These are phyloP conservation scores for Cyberlindnera amylophila DNA, from an alignment of 805 yeast species.

Conservation along the genomic window DNA sequence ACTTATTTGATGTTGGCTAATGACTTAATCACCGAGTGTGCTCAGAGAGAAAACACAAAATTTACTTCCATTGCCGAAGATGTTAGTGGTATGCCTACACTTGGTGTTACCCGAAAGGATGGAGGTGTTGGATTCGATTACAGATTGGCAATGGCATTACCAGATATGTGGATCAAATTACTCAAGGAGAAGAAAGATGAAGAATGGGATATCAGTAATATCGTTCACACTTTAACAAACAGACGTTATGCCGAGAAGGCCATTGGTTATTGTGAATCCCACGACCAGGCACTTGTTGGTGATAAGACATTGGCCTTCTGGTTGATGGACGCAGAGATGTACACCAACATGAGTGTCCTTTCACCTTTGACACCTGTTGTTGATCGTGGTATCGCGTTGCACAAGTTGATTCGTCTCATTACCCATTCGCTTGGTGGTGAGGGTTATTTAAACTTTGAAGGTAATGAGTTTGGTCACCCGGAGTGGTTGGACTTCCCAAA, in stretches of 20 bases:
- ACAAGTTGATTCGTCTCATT: constrained; percentile 82
- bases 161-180: constrained; percentile 98
- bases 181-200: constrained; percentile 82
- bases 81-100: constrained; percentile 95
- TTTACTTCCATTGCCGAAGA: constrained; percentile 90
- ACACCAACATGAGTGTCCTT: constrained; percentile 84
- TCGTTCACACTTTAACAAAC: constrained; percentile 79
- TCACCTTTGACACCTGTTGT: constrained; percentile 71
- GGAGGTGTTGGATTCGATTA: constrained; percentile 97
- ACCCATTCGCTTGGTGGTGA: constrained; percentile 96
- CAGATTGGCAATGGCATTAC: constrained; percentile 93
- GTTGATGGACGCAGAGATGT: constrained; percentile 98
- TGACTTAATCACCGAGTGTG: constrained; percentile 57
- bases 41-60: constrained; percentile 38
- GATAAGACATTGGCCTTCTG: constrained; percentile 96
- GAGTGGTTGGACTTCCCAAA: constrained; percentile 99
- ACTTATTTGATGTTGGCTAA: constrained; percentile 90
- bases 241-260: constrained; percentile 86
- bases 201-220: constrained; percentile 84
- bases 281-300: constrained; percentile 96
- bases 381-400: constrained; percentile 88
- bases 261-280: constrained; percentile 90
- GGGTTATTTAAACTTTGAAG: constrained; percentile 93
- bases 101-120: constrained; percentile 64
- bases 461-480: constrained; percentile 98